Percentiles rank a stretch among this genome's conserved stretches.
Conservation (phyloP, 1,284 basidiomycete genomes). For the Heimioporus punctisporus region DNA sequence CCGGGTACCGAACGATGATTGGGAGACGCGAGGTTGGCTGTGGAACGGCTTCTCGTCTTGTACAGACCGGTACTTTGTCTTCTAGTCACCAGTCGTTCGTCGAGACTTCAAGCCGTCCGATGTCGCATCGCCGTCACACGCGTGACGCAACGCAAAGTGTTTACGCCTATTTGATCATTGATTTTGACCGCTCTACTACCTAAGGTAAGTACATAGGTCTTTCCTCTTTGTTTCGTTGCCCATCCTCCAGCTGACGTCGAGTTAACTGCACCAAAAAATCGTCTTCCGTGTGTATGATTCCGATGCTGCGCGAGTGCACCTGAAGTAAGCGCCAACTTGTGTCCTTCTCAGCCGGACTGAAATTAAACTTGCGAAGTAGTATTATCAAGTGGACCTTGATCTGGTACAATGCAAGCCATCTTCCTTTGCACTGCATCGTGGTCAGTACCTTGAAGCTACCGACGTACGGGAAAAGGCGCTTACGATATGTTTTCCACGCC, state of each 20-base stretch:
- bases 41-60: too few species aligned
- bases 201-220: too few species aligned
- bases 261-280: conserved; percentile 13
- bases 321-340: conserved; percentile 13
- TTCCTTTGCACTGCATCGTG: conserved; percentile 23
- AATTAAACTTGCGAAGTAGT: conserved; percentile 18
- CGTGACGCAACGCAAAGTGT: too few species aligned
- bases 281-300: conserved; percentile 23
- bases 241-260: conserved; percentile 1
- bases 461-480: neutral
- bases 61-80: too few species aligned
- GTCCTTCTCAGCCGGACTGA: conserved; percentile 4
- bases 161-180: too few species aligned
- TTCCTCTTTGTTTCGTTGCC: too few species aligned
- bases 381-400: conserved; percentile 21
- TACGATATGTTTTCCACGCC: conserved; percentile 25
- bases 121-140: too few species aligned
- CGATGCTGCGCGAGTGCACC: conserved; percentile 17
- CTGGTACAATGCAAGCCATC: conserved; percentile 27
- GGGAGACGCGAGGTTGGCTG: too few species aligned
- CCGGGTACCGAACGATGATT: too few species aligned
- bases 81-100: too few species aligned
- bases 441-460: neutral
- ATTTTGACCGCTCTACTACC: too few species aligned
- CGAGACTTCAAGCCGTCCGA: too few species aligned